Evolutionary conservation across 2,329 filamentous ascomycete species (phyloP), one percentile per base, ranked within the genome.

Genomic region (Talaromyces sp.): DNA sequence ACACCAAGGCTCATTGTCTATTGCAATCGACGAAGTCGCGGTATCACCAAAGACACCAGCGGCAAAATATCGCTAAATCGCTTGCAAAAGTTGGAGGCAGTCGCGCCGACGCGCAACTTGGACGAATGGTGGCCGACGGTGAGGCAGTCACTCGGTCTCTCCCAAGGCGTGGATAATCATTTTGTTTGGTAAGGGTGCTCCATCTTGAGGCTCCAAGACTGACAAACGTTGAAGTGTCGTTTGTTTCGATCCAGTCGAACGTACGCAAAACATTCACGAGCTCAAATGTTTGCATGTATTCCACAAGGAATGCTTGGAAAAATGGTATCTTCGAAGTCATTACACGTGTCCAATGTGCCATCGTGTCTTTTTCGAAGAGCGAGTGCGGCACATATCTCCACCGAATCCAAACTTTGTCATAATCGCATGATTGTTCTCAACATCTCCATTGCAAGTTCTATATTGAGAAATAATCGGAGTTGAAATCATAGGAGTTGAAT

Each of bases 291-390:
- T 76, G 65, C 76, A 79, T 62, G 75, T 79, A 19, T 79, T 79
- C 62, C 76, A 79, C 63, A 72, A 73, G 27, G 76, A 78, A 61
- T 78, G 76, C 60, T 67, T 79, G 27, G 76, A 79, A 47, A 77
- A 74, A 65, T 79, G 76, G 76, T 79, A 75, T 62, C 68, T 78
- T 45, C 71, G 75, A 13, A 73, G 76, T 67, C 76, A 79, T 56
- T 78, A 72, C 63, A 76, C 76, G 52, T 79, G 76, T 54, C 76
- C 76, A 19, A 69, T 78, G 33, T 79, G 76, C 56, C 75, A 78
- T 47, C 68, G 73, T 7, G 72, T 73, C 1, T 78, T 78, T 70
- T 78, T 71, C 43, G 68, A 73, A 56, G 73, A 76, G 50, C 52
- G 33, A 33, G 54, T 60, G 9, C 65, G 69, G 37, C 70, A 71